Percentiles rank a stretch among this genome's conserved stretches.
phyloP scores from a whole-genome alignment of 176 grass and related monocot genomes.

The Canna indica region DNA sequence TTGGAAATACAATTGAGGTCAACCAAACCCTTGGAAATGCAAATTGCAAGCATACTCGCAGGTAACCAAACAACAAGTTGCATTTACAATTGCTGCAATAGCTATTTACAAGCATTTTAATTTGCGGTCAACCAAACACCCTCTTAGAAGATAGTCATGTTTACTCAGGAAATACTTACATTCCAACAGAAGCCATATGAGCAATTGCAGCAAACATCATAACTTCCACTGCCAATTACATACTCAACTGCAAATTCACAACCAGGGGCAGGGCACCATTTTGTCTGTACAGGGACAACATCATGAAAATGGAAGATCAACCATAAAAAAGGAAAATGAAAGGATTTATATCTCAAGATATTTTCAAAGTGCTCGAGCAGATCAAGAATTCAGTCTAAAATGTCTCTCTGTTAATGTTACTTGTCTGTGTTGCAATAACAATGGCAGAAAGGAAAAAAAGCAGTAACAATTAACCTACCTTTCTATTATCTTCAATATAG shows the following conservation, averaged over 20 bases:
- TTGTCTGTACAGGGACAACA: constrained; percentile 53
- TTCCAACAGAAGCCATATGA: constrained; percentile 95
- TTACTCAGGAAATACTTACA: constrained; percentile 32
- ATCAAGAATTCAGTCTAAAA: too few relatives aligned
- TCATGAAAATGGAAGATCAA: neutral
- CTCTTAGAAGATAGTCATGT: neutral
- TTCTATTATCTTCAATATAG: constrained; percentile 99
- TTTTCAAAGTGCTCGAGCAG: neutral
- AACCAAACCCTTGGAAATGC: too few relatives aligned
- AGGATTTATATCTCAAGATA: neutral
- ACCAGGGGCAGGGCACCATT: constrained; percentile 99
- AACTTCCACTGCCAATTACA: constrained; percentile 84
- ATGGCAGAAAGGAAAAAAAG: neutral
- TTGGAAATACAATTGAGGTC: too few relatives aligned
- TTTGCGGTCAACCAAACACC: too few relatives aligned
- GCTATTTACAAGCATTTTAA: too few relatives aligned
- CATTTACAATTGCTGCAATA: too few relatives aligned
- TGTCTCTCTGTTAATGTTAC: too few relatives aligned
- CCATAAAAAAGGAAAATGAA: neutral
- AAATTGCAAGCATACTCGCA: too few relatives aligned
- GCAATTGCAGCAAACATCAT: constrained; percentile 90
- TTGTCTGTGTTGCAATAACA: neutral
- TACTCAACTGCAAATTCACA: constrained; percentile 96
- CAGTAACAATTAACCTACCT: constrained; percentile 28
- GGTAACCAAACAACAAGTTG: too few relatives aligned